Evolutionary conservation across 1,139 yeast genomes (phyloP), one percentile per base, ranked within the genome.

Genomic region (Geotrichum cucujoidarum): DNA sequence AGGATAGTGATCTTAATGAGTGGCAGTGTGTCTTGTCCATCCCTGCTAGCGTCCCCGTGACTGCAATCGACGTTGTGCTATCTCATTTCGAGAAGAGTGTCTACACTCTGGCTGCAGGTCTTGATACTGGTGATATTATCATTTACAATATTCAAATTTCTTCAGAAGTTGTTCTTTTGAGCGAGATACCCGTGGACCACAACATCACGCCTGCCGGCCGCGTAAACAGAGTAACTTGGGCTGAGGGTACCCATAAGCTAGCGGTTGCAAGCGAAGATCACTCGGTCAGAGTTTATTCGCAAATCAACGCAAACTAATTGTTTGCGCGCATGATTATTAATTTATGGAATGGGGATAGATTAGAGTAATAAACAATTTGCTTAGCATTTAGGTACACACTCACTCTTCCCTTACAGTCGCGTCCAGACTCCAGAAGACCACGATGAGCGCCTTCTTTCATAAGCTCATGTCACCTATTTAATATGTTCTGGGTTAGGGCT

Each of bases 261-360:
- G 95, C 83, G 0, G 80, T 76, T 21, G 88, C 83, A 17, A 81
- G 94, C 58, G 75, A 73, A 37, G 96, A 88, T 60, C 70, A 76
- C 36, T 82, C 94, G 1, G 74, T 82, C 8, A 46, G 66, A 18
- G 53, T 63, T 14, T 57, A 45, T 24, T 48, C 47, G n/a, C n/a
- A n/a, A n/a, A n/a, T n/a, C n/a, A n/a, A n/a, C n/a, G n/a, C n/a
- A n/a, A n/a, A n/a, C n/a, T n/a, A n/a, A n/a, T n/a, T n/a, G n/a
- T n/a, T n/a, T n/a, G n/a, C n/a, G n/a, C n/a, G n/a, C n/a, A n/a
- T n/a, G n/a, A n/a, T n/a, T n/a, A n/a, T n/a, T n/a, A n/a, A n/a
- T n/a, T n/a, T n/a, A n/a, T n/a, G n/a, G n/a, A n/a, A n/a, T n/a
- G n/a, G n/a, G n/a, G n/a, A n/a, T n/a, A n/a, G n/a, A n/a, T n/a